These are phyloP conservation scores for Edaphochlamys debaryana DNA, from an alignment of 139 green algal genomes.

Conservation along the genomic window DNA sequence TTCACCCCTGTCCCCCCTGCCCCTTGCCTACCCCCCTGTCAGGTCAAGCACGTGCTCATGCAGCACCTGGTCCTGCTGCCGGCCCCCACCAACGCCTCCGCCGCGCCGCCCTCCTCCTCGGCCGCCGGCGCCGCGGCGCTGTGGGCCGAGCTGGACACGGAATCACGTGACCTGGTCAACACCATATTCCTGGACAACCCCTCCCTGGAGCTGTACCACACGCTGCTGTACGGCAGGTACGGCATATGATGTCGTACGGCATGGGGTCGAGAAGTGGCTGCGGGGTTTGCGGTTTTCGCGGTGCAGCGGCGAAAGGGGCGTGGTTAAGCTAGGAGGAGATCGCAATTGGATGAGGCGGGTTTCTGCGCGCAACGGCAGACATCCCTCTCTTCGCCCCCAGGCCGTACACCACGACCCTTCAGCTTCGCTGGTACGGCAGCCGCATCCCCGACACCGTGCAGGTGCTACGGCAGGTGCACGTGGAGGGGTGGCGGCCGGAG, in stretches of 20 bases:
- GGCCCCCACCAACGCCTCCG: slow-evolving; percentile 13
- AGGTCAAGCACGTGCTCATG: slow-evolving; percentile 43
- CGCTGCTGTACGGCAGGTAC: slow-evolving; percentile 82
- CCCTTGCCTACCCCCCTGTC: neutral
- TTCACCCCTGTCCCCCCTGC: neutral
- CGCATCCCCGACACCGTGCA: slow-evolving; percentile 24
- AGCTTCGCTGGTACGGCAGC: slow-evolving; percentile 40
- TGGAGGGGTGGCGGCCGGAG: slow-evolving; percentile 54
- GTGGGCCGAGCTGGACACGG: slow-evolving; percentile 28
- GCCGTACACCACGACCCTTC: slow-evolving; percentile 65
- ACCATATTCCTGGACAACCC: slow-evolving; percentile 91
- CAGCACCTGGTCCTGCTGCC: slow-evolving; percentile 50
- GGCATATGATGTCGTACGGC: neutral
- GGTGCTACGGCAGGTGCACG: slow-evolving; percentile 43
- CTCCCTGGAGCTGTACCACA: slow-evolving; percentile 91
- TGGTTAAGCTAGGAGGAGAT: too few species aligned
- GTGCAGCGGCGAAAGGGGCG: too few species aligned
- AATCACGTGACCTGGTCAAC: slow-evolving; percentile 62
- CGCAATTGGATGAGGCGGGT: too few species aligned
- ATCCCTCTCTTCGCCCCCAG: too few species aligned
- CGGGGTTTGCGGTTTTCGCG: too few species aligned
- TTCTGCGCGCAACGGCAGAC: too few species aligned
- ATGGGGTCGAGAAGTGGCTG: neutral
- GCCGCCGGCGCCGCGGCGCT: neutral
- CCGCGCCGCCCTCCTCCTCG: neutral